Percentiles rank a stretch among this genome's conserved stretches.
These are phyloP conservation scores for Talaromyces ruber DNA, from an alignment of 495 filamentous ascomycete species.

Conservation along the genomic window DNA sequence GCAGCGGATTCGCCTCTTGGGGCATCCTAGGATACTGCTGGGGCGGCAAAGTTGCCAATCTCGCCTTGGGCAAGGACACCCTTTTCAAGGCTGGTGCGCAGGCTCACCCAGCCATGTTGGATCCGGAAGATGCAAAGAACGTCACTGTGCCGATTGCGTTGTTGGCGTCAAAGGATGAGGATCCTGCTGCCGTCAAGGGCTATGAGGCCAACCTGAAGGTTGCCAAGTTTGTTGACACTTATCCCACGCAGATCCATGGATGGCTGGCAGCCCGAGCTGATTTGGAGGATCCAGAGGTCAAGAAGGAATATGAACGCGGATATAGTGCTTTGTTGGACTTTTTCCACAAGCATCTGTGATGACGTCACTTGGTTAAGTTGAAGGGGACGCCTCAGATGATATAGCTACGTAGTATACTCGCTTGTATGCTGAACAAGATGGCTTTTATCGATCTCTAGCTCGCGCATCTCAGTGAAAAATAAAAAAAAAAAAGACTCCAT, in stretches of 20 bases:
- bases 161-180: conserved; percentile 63
- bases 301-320: conserved; percentile 69
- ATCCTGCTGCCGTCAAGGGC: conserved; percentile 54
- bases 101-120: conserved; percentile 83
- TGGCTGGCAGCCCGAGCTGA: conserved; percentile 81
- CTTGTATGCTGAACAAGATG: neutral
- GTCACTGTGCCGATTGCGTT: conserved; percentile 58
- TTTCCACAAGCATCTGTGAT: conserved; percentile 64
- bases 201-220: conserved; percentile 60
- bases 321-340: conserved; percentile 70
- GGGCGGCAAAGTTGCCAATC: conserved; percentile 75
- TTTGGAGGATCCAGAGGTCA: conserved; percentile 56
- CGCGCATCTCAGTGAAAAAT: neutral
- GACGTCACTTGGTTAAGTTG: neutral
- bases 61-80: conserved; percentile 46
- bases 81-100: conserved; percentile 64
- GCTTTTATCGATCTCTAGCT: neutral
- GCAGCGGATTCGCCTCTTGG: conserved; percentile 57
- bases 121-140: conserved; percentile 50
- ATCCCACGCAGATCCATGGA: conserved; percentile 74
- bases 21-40: conserved; percentile 91
- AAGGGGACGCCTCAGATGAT: neutral
- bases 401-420: neutral
- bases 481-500: neutral
- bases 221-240: conserved; percentile 72